These are phyloP conservation scores for Colletotrichum cuscutae DNA, from an alignment of 2,329 filamentous ascomycete genomes.

Conservation along the genomic window DNA sequence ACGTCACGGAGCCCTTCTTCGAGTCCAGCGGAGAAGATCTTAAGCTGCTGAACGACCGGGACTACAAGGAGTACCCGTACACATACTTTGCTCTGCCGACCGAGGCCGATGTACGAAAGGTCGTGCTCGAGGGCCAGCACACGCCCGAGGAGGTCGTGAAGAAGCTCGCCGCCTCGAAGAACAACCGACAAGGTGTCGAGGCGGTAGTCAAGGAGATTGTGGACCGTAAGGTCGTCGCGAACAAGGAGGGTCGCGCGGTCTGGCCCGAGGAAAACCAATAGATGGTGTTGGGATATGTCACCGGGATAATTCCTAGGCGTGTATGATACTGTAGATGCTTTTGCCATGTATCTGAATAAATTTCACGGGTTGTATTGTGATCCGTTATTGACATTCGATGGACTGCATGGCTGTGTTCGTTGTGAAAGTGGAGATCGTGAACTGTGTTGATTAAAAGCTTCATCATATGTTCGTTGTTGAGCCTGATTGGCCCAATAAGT, in stretches of 20 bases:
- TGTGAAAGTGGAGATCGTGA: not conserved
- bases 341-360: conserved; percentile 30
- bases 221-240: conserved; percentile 66
- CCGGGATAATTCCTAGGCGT: conserved; percentile 15
- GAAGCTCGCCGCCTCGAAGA: conserved; percentile 68
- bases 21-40: conserved; percentile 58
- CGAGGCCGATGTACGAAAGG: conserved; percentile 68
- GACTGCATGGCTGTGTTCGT: not conserved
- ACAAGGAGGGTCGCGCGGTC: conserved; percentile 53
- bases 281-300: conserved; percentile 8
- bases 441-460: not conserved
- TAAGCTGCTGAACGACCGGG: conserved; percentile 67
- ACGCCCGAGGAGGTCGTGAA: conserved; percentile 69
- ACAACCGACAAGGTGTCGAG: conserved; percentile 75
- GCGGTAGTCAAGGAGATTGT: conserved; percentile 77
- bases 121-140: conserved; percentile 53
- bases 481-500: conserved; percentile 9
- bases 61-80: conserved; percentile 82
- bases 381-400: not conserved
- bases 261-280: conserved; percentile 44
- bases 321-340: conserved; percentile 34
- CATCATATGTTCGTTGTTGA: not conserved
- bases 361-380: conserved; percentile 6
- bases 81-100: conserved; percentile 76
- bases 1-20: conserved; percentile 77